Evolutionary conservation across 345 rosid species (phyloP), one percentile per base, ranked within the genome.

Genomic region (Triadica sebifera): DNA sequence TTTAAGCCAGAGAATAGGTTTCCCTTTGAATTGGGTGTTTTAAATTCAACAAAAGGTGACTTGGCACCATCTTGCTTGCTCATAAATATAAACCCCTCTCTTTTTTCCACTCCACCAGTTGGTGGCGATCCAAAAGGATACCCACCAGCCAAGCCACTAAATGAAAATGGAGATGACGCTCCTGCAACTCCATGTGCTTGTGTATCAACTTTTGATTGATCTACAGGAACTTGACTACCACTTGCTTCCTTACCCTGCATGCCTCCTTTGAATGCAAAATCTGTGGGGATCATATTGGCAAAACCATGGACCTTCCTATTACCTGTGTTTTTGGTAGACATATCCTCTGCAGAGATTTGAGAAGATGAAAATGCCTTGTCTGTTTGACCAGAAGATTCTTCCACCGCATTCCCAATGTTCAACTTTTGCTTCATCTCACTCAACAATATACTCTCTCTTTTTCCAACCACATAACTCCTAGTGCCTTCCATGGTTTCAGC

Each of bases 371-470:
- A 77, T 59, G 69, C 65, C 55, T 10, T 15, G 50, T 76, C 80
- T 0, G 69, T 47, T 71, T 63, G 84, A 69, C 67, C 66, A 77
- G 84, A 66, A 77, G 83, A 80, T 75, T 72, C 81, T 53, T 64
- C 74, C 12, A 29, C 60, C 66, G 67, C 65, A 78, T 73, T 76
- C 75, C 68, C 86, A 70, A 85, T 82, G 20, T 82, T 86, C 76
- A 90, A 76, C 80, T 95, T 93, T 75, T 79, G 70, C 73, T 78
- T 83, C 87, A 91, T 77, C 74, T 87, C 93, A 74, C 81, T 81
- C 39, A 82, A 84, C 51, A 89, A 73, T 37, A 76, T 63, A 71
- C 66, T 80, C 58, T 87, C 88, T 55, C 78, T 82, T 77, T 84
- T 85, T 74, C 82, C 86, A 75, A 76, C 81, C 57, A 65, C 57